Base-by-base conservation (phyloP, 768 basidiomycete species). In the Sporobolomyces phaffii region DNA sequence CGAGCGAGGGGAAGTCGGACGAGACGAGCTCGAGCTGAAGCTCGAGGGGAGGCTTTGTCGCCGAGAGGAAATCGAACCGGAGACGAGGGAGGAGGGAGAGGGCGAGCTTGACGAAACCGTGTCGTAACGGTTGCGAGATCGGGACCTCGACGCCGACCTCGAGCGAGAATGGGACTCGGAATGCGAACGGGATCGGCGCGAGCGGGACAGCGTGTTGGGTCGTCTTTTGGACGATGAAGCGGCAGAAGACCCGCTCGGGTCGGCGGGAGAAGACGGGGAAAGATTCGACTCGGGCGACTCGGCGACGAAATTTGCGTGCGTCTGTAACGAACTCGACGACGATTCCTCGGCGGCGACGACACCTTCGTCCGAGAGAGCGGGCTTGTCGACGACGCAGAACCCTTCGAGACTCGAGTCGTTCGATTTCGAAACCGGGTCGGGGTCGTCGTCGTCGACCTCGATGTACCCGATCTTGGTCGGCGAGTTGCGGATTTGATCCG, bases 381-480 rank as follows among this genome's bases (percentile, higher is more conserved):
- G n/a, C n/a, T n/a, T n/a, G n/a, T n/a, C n/a, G n/a, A n/a, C n/a
- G n/a, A n/a, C n/a, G n/a, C n/a, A n/a, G 48, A 49, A 49, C 15
- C 48, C 48, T 49, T 28, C 24, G 28, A 49, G 13, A 28, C 22
- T 54, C 52, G 52, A 40, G 5, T 54, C 26, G 11, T 18, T 33
- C 18, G 31, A 36, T 8, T 10, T 14, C 11, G 6, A 31, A 15
- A 5, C 34, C 50, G 31, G 18, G 29, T 31, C 13, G 7, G 7
- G 28, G 34, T 31, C 22, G 13, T 51, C 50, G 28, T 17, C 13
- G 5, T 22, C 53, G 15, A 56, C 3, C 15, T 40, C 38, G 3
- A 11, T 15, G 40, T 56, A 56, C 7, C 54, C 40, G 28, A 56
- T 43, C 54, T 43, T 56, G 54, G 24, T 56, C 6, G 54, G 54